Conservation (phyloP, 208 protist species). For the Vickermania spadyakhi region DNA sequence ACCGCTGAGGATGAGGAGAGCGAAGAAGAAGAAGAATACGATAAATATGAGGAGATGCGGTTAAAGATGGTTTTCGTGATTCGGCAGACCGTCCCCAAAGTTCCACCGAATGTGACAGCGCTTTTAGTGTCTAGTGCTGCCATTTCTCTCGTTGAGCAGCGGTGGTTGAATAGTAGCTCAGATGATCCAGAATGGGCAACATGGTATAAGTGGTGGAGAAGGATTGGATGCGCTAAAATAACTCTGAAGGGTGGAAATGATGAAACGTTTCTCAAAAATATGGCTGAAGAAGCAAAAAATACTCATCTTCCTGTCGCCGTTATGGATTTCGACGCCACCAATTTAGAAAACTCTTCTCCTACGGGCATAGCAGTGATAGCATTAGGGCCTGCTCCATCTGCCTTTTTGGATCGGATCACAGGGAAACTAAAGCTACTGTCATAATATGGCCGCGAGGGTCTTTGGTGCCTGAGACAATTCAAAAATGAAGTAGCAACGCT, state of each 20-base stretch:
- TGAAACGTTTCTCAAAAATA: conserved; percentile 13
- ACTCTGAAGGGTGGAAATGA: conserved; percentile 34
- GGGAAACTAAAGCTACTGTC: conserved; percentile 65
- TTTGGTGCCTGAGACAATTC: too few relatives aligned
- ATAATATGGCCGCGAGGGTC: conserved; percentile 10
- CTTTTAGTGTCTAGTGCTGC: conserved; percentile 31
- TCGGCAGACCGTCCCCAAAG: conserved; percentile 27
- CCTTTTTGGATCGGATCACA: conserved; percentile 40
- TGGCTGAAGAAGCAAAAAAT: conserved; percentile 10
- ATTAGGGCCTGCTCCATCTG: conserved; percentile 46
- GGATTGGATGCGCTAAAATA: conserved; percentile 60
- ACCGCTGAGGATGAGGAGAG: conserved; percentile 2
- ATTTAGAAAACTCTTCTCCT: not conserved
- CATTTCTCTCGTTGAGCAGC: conserved; percentile 25
- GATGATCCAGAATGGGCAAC: conserved; percentile 19
- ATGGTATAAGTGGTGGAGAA: conserved; percentile 65
- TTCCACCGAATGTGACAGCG: conserved; percentile 29
- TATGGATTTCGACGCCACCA: not conserved
- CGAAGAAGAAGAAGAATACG: conserved; percentile 19
- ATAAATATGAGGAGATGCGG: conserved; percentile 17
- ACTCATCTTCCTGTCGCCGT: conserved; percentile 18
- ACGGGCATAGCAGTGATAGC: conserved; percentile 21
- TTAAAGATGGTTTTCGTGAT: conserved; percentile 77
- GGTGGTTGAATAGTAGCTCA: not conserved
- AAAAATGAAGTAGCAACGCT: too few relatives aligned